Percentiles rank a stretch among this genome's conserved stretches.
Evolutionary conservation across 306 rosid genomes (phyloP).

Genomic region (Begonia loranthoides): DNA sequence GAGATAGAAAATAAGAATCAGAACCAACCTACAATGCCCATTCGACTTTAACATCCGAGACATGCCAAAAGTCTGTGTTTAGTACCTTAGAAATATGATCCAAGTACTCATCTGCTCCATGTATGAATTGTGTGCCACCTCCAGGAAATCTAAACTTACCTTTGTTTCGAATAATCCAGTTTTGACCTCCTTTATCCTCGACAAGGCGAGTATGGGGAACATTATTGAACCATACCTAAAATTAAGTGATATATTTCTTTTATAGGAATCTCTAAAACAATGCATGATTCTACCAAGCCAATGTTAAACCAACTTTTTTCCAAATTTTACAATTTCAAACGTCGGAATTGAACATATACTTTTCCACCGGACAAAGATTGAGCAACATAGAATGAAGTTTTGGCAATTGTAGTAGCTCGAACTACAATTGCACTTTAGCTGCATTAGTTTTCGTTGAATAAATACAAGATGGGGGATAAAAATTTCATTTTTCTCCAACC

Average conservation of each 20-base stretch:
- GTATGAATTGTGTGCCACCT: conserved; percentile 95
- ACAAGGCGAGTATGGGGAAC: conserved; percentile 92
- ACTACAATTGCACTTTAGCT: too few species aligned
- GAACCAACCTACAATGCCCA: conserved; percentile 2
- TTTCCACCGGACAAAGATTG: too few species aligned
- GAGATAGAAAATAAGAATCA: conserved; percentile 19
- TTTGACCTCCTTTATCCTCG: conserved; percentile 95
- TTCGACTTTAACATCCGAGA: conserved; percentile 1
- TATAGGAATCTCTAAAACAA: not conserved
- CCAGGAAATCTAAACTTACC: conserved; percentile 87
- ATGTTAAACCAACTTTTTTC: too few species aligned
- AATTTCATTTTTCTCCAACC: too few species aligned
- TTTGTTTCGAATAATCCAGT: conserved; percentile 62
- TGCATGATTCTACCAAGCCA: too few species aligned
- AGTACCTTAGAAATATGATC: conserved; percentile 69
- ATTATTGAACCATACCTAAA: conserved; percentile 80
- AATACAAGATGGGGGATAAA: not conserved
- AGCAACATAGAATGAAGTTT: too few species aligned
- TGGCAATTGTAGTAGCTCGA: too few species aligned
- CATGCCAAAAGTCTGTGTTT: not conserved
- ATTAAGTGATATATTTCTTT: not conserved
- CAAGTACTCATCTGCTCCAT: conserved; percentile 86
- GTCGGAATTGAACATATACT: too few species aligned
- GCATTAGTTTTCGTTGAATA: not conserved
- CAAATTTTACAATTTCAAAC: too few species aligned